Percentiles rank a stretch among this genome's conserved stretches.
These are phyloP conservation scores for Quercus aquifolioides DNA, from an alignment of 306 rosid genomes.

Conservation along the genomic window DNA sequence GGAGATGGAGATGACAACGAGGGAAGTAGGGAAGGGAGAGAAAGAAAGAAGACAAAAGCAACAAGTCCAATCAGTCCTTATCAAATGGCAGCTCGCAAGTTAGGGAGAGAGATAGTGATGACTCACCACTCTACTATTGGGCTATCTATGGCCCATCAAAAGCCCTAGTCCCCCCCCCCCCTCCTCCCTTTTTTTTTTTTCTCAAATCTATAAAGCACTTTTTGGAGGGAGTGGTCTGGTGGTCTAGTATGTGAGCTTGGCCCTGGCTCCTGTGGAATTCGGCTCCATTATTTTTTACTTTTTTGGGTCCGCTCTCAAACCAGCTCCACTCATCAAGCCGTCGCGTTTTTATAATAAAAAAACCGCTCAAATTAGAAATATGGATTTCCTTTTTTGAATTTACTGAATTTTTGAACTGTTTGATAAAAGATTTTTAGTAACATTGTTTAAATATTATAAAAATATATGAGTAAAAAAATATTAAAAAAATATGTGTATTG, in stretches of 20 bases:
- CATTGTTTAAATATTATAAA: too few relatives aligned
- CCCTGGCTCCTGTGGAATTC: too few relatives aligned
- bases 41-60: conserved; percentile 25
- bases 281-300: too few relatives aligned
- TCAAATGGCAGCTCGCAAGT: conserved; percentile 47
- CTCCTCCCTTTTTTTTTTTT: fast-evolving
- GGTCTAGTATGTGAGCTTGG: too few relatives aligned
- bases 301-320: too few relatives aligned
- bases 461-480: fast-evolving
- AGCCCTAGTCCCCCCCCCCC: fast-evolving
- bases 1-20: conserved; percentile 25
- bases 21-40: conserved; percentile 9
- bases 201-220: too few relatives aligned
- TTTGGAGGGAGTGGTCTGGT: too few relatives aligned
- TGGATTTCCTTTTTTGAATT: too few relatives aligned
- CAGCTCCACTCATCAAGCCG: too few relatives aligned
- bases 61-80: conserved; percentile 32
- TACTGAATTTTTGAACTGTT: too few relatives aligned
- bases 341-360: too few relatives aligned
- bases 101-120: conserved; percentile 31
- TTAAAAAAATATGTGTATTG: fast-evolving
- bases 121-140: conserved; percentile 6
- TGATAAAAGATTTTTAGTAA: fast-evolving
- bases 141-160: background rate
- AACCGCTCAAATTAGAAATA: too few relatives aligned